Percentiles rank a stretch among this genome's conserved stretches.
Evolutionary conservation across 2,329 filamentous ascomycete genomes (phyloP).

Genomic region (Hawksworthiomyces lignivorus): DNA sequence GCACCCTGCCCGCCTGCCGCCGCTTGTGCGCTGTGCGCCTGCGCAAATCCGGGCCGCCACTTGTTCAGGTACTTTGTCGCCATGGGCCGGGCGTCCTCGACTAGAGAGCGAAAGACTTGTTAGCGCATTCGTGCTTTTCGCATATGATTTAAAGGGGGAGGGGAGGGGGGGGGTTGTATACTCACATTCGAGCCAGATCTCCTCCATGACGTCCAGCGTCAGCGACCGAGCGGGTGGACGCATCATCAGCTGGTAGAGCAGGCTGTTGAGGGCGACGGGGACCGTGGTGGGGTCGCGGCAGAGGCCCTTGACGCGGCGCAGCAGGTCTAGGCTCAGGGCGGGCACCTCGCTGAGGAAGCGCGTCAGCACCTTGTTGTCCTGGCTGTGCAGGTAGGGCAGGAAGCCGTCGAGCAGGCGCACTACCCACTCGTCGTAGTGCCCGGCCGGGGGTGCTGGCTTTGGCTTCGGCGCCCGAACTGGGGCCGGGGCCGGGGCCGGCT

Average conservation of each 20-base stretch:
- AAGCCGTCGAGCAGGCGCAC: constrained; percentile 82
- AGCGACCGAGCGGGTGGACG: constrained; percentile 55
- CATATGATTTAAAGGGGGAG: not conserved
- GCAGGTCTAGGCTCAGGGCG: constrained; percentile 61
- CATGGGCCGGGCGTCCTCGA: constrained; percentile 55
- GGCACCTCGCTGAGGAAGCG: constrained; percentile 90
- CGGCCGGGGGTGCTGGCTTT: constrained; percentile 30
- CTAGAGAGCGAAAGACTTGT: no score
- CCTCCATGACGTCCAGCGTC: constrained; percentile 57
- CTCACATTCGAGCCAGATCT: constrained; percentile 60
- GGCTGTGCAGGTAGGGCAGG: constrained; percentile 80
- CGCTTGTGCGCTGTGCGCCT: constrained; percentile 20
- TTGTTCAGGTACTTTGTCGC: constrained; percentile 55
- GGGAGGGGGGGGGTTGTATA: constrained; percentile 12
- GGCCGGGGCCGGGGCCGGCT: no score
- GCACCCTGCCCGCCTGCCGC: not conserved
- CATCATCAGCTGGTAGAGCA: constrained; percentile 62
- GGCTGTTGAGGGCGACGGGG: constrained; percentile 54
- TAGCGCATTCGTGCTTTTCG: not conserved
- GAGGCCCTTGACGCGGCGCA: constrained; percentile 62
- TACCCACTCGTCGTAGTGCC: constrained; percentile 71
- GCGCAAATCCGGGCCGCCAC: constrained; percentile 50
- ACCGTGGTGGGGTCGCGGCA: constrained; percentile 60
- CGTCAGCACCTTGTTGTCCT: constrained; percentile 75
- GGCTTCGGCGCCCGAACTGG: no score